A percentile compares a stretch with the other conserved stretches of the same genome.
phyloP scores from a whole-genome alignment of 78 protist species.

The Monocercomonoides exilis region DNA sequence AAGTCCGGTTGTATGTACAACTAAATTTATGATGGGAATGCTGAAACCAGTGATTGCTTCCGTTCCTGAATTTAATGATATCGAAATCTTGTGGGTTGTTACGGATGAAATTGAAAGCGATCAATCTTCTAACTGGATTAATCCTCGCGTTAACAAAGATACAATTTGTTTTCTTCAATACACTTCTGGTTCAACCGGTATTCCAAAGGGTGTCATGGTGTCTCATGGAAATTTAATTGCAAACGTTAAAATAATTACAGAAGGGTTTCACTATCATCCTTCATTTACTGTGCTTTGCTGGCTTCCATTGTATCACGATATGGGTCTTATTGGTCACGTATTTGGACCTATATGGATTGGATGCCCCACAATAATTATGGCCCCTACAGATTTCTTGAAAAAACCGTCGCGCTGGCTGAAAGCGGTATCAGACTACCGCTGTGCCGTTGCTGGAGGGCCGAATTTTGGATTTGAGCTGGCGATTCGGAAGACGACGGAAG shows the following conservation, averaged over 20 bases:
- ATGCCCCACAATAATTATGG: not conserved
- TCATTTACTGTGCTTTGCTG: not conserved
- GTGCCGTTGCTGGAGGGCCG: not conserved
- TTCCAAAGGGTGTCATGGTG: slow-evolving; percentile 11
- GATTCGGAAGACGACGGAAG: not conserved
- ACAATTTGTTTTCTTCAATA: not conserved
- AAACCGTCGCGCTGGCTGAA: slow-evolving; percentile 16
- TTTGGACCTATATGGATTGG: not conserved
- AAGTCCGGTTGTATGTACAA: not conserved
- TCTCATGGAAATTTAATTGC: not conserved
- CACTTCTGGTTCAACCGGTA: slow-evolving; percentile 3
- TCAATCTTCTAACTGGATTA: not conserved
- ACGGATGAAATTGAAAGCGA: not conserved
- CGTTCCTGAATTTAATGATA: not conserved
- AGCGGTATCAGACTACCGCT: not conserved
- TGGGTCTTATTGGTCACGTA: not conserved
- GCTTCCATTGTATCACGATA: slow-evolving; percentile 13
- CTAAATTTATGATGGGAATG: not conserved
- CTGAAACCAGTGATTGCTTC: not conserved
- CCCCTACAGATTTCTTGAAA: slow-evolving; percentile 2
- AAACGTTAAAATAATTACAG: not conserved
- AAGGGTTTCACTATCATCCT: not conserved
- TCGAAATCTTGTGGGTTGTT: not conserved
- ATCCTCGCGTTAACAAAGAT: not conserved
- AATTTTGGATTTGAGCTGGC: slow-evolving; percentile 23